phyloP scores from a whole-genome alignment of 2,329 filamentous ascomycete genomes.

The Gnomoniopsis sp. region DNA sequence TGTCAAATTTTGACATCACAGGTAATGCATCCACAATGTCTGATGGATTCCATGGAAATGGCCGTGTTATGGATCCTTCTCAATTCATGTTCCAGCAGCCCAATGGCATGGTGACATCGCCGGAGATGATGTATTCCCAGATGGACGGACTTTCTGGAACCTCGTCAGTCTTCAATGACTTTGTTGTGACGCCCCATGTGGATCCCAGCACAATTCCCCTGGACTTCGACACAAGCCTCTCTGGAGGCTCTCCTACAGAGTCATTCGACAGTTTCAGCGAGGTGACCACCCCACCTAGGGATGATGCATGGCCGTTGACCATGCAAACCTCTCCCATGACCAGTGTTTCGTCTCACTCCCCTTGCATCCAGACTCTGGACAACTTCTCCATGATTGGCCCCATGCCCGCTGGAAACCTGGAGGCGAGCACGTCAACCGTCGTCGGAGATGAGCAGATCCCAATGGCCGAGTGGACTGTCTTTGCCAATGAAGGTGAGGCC shows the following conservation, averaged over 20 bases:
- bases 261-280: constrained; percentile 54
- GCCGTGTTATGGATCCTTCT: constrained; percentile 44
- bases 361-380: constrained; percentile 12
- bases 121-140: constrained; percentile 49
- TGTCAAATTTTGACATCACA: constrained; percentile 51
- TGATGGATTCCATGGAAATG: constrained; percentile 35
- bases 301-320: constrained; percentile 45
- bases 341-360: constrained; percentile 25
- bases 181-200: constrained; percentile 48
- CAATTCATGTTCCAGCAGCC: constrained; percentile 50
- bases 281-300: constrained; percentile 48
- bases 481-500: constrained; percentile 53
- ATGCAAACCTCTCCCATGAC: constrained; percentile 40
- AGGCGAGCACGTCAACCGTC: constrained; percentile 31
- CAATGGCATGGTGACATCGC: constrained; percentile 42
- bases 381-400: constrained; percentile 14
- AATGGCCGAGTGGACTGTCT: constrained; percentile 38
- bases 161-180: constrained; percentile 41
- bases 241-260: constrained; percentile 47
- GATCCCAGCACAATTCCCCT: constrained; percentile 54
- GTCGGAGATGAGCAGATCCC: constrained; percentile 35
- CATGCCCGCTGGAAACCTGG: constrained; percentile 35
- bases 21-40: constrained; percentile 44
- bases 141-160: constrained; percentile 43
- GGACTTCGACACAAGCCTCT: constrained; percentile 47